Base-by-base conservation (phyloP, 805 yeast species). In the Teunomyces atbi region DNA sequence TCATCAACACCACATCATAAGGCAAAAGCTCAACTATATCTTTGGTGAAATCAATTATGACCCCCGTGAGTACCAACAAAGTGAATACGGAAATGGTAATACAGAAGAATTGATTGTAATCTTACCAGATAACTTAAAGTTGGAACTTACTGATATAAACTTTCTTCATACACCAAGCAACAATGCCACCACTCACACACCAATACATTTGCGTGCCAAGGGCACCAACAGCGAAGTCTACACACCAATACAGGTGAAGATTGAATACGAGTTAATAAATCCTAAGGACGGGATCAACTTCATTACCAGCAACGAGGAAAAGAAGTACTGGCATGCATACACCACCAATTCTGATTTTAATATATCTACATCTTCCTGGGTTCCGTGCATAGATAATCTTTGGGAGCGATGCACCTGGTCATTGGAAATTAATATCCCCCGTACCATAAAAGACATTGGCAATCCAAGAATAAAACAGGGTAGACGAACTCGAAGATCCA, bases 391-490 rank as follows among this genome's bases (percentile, higher is more conserved):
- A 5, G 97, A 94, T 53, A 87, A 85, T 38, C 64, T 90, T 27
- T 85, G 91, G 79, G 97, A 90, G 56, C 79, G 89, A 50, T 85
- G 87, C 36, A 86, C 97, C 0, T 94, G 98, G 98, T 90, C 90
- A 51, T 61, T 94, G 7, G 96, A 89, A 59, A 72, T 94, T n/a
- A 81, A 84, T 50, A 82, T 89, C 2, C 96, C 97, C 0, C 78
- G 88, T 56, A 83, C 92, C 0, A 74, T 91, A 1, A 80, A 81
- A 32, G 91, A 88, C 60, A 80, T 91, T 27, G 85, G 81, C 1
- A 68, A 67, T 38, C 68, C 76, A 2, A 63, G 73, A 36, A 59
- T 73, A 1, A 36, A 45, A 28, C 46, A 44, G 34, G 44, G 38
- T 11, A 23, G 30, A 38, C 48, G 46, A 32, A 44, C 45, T 5